Evolutionary conservation across 352 stramenopile genomes (phyloP).

Genomic region (Elongisporangium prolatum): DNA sequence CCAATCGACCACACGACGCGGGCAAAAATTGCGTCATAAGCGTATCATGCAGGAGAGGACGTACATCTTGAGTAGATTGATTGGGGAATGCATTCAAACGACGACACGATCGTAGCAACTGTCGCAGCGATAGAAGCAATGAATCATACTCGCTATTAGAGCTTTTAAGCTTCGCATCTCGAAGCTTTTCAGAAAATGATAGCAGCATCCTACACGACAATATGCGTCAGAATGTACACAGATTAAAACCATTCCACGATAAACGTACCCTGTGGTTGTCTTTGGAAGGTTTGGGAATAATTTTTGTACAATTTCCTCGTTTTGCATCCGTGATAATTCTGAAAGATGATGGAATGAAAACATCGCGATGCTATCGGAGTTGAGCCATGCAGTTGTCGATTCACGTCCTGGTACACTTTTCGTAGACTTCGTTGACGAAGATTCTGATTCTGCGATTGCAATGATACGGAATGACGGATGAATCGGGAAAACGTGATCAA

Average conservation of each 20-base stretch:
- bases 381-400: conserved; percentile 59
- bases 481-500: conserved; percentile 50
- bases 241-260: too few relatives aligned
- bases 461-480: conserved; percentile 90
- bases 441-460: conserved; percentile 68
- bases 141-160: conserved; percentile 40
- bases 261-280: conserved; percentile 46
- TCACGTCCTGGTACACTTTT: conserved; percentile 27
- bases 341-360: conserved; percentile 69
- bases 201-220: conserved; percentile 35
- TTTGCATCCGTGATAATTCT: conserved; percentile 29
- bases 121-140: conserved; percentile 58
- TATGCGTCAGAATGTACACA: background rate
- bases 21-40: conserved; percentile 74
- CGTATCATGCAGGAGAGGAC: conserved; percentile 64
- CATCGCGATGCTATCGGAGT: conserved; percentile 74
- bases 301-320: conserved; percentile 38
- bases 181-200: conserved; percentile 50
- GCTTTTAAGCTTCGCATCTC: conserved; percentile 29
- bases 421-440: conserved; percentile 24
- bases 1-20: conserved; percentile 37
- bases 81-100: conserved; percentile 66
- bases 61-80: conserved; percentile 55
- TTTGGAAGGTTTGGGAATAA: conserved; percentile 51
- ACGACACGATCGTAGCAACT: conserved; percentile 59